These are phyloP conservation scores for Globisporangium iwayamae DNA, from an alignment of 352 stramenopile genomes.

Conservation along the genomic window DNA sequence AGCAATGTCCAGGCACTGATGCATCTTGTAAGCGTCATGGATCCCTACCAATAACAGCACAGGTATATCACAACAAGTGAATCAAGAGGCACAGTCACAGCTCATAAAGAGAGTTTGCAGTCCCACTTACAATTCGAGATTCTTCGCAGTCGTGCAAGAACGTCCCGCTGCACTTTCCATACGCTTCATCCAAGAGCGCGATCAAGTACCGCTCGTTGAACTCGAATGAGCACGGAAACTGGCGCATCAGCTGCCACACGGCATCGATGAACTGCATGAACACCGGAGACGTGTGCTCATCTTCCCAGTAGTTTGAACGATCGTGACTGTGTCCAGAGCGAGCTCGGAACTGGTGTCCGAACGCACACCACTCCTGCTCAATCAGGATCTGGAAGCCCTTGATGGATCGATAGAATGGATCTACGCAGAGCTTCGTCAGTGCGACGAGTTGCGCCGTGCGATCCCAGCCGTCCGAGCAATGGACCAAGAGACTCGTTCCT, in stretches of 20 bases:
- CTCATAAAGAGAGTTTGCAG: neutral
- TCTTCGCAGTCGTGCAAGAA: constrained; percentile 97
- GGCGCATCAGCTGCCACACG: constrained; percentile 95
- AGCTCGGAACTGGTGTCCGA: constrained; percentile 98
- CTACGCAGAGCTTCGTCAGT: constrained; percentile 94
- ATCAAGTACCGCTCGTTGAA: constrained; percentile 95
- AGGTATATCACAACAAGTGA: neutral
- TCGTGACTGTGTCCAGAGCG: constrained; percentile 71
- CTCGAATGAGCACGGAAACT: constrained; percentile 97
- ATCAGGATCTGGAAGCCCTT: constrained; percentile 96
- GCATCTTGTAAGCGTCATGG: constrained; percentile 53
- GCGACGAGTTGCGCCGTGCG: constrained; percentile 95
- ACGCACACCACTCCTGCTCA: constrained; percentile 99
- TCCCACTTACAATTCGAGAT: constrained; percentile 58
- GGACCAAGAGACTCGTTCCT: constrained; percentile 93
- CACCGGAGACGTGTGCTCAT: constrained; percentile 96
- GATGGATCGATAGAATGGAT: constrained; percentile 96
- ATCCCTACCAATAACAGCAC: constrained; percentile 30
- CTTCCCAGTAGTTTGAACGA: constrained; percentile 85
- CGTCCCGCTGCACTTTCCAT: constrained; percentile 95
- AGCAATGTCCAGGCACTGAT: constrained; percentile 70
- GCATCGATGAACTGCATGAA: constrained; percentile 99
- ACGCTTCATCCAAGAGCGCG: constrained; percentile 94
- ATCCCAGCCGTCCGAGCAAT: constrained; percentile 99
- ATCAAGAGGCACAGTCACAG: neutral